These are phyloP conservation scores for Lactarius evosmus DNA, from an alignment of 768 basidiomycete species.

Conservation along the genomic window DNA sequence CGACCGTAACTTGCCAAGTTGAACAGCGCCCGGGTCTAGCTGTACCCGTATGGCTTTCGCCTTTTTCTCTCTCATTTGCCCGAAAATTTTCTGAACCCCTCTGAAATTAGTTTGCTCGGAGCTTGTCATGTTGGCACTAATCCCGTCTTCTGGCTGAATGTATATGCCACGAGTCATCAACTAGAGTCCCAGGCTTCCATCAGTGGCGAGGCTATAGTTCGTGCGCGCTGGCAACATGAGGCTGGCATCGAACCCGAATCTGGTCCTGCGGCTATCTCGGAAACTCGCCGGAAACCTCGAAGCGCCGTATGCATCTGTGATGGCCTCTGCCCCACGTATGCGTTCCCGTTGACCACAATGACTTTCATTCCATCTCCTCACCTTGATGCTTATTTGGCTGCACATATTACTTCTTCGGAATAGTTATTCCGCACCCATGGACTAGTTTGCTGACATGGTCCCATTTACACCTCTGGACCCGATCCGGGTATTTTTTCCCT, in stretches of 20 bases:
- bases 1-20: background rate
- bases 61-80: background rate
- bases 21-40: background rate
- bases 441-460: background rate
- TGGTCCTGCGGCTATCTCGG: slow-evolving; percentile 14
- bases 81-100: background rate
- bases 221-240: background rate
- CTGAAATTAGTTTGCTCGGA: slow-evolving; percentile 4
- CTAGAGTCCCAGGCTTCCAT: background rate
- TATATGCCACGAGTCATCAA: background rate
- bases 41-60: background rate
- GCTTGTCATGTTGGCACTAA: background rate
- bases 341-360: slow-evolving; percentile 1
- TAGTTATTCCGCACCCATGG: slow-evolving; percentile 1
- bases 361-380: slow-evolving; percentile 1
- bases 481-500: slow-evolving; percentile 7
- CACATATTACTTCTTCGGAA: slow-evolving; percentile 11
- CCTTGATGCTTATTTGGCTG: slow-evolving; percentile 1
- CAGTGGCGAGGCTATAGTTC: background rate
- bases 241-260: slow-evolving; percentile 3
- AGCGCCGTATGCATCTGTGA: background rate
- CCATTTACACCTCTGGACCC: slow-evolving; percentile 1
- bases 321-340: background rate
- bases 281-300: slow-evolving; percentile 7
- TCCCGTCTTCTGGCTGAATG: background rate